These are phyloP conservation scores for Sphagnurus paluster DNA, from an alignment of 1,284 basidiomycete genomes.

Conservation along the genomic window DNA sequence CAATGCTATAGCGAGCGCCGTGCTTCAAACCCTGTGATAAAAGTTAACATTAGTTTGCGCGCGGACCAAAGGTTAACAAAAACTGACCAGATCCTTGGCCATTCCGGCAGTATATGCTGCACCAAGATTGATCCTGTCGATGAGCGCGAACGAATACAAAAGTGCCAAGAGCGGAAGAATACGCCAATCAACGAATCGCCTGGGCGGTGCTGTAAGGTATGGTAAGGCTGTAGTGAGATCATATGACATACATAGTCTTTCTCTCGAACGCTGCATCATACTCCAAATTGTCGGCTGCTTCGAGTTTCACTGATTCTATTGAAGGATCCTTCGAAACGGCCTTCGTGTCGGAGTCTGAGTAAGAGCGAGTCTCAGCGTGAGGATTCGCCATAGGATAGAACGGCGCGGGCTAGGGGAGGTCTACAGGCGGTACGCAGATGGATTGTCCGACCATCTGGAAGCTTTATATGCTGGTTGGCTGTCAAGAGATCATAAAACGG, in stretches of 20 bases:
- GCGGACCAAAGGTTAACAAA: not conserved
- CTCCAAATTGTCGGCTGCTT: slow-evolving; percentile 13
- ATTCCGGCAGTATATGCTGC: slow-evolving; percentile 44
- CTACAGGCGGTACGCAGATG: not conserved
- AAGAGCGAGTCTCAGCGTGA: slow-evolving; percentile 10
- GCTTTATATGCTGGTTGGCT: slow-evolving; percentile 16
- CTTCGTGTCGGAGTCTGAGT: slow-evolving; percentile 15
- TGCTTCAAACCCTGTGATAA: slow-evolving; percentile 26
- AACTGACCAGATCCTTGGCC: slow-evolving; percentile 38
- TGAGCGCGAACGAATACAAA: slow-evolving; percentile 41
- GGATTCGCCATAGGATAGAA: slow-evolving; percentile 10
- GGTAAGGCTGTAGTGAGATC: slow-evolving; percentile 1
- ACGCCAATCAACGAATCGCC: slow-evolving; percentile 41
- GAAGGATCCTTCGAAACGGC: slow-evolving; percentile 11
- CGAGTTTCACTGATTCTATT: slow-evolving; percentile 21
- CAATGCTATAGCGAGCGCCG: slow-evolving; percentile 35
- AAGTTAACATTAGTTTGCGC: slow-evolving; percentile 2
- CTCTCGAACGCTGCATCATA: slow-evolving; percentile 28
- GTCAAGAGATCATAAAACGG: slow-evolving; percentile 13
- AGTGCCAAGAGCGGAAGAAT: slow-evolving; percentile 41
- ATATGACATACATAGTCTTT: slow-evolving; percentile 33
- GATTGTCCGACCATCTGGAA: slow-evolving; percentile 4
- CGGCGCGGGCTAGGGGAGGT: not conserved
- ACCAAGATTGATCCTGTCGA: slow-evolving; percentile 45
- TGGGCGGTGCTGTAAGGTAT: slow-evolving; percentile 16